phyloP scores from a whole-genome alignment of 2,329 filamentous ascomycete species.

The Clonostachys sp. region DNA sequence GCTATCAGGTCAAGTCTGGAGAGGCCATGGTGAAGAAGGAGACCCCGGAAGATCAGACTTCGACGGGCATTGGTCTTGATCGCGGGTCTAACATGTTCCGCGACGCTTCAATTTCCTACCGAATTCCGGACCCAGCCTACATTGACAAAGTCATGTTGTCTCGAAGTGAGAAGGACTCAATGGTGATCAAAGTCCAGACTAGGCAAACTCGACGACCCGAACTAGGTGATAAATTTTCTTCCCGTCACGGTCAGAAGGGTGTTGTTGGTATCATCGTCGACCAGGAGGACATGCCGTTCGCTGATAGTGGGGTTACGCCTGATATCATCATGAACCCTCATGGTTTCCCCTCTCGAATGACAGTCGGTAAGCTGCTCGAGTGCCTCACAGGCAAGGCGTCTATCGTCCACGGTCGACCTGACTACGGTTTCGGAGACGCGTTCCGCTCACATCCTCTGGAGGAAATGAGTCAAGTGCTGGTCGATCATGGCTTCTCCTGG shows the following conservation, averaged over 20 bases:
- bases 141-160: constrained; percentile 97
- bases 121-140: constrained; percentile 77
- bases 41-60: constrained; percentile 72
- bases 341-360: constrained; percentile 99
- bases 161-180: constrained; percentile 79
- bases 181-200: constrained; percentile 89
- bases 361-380: constrained; percentile 95
- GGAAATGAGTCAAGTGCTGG: constrained; percentile 81
- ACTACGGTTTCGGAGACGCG: constrained; percentile 79
- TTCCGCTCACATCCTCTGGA: constrained; percentile 81
- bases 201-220: constrained; percentile 94
- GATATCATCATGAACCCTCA: constrained; percentile 99
- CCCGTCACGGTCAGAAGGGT: constrained; percentile 96
- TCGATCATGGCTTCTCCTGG: constrained; percentile 90
- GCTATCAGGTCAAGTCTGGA: constrained; percentile 70
- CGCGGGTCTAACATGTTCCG: constrained; percentile 59
- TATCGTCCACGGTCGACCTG: constrained; percentile 75
- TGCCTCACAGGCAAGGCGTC: constrained; percentile 92
- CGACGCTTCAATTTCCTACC: constrained; percentile 71
- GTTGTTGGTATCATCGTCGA: constrained; percentile 95
- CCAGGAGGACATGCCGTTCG: constrained; percentile 96
- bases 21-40: constrained; percentile 91
- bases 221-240: constrained; percentile 97
- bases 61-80: constrained; percentile 66
- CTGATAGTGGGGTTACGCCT: constrained; percentile 82